Evolutionary conservation across 2,329 filamentous ascomycete genomes (phyloP), one percentile per base, ranked within the genome.

Genomic region (Alternaria triticimaculans): DNA sequence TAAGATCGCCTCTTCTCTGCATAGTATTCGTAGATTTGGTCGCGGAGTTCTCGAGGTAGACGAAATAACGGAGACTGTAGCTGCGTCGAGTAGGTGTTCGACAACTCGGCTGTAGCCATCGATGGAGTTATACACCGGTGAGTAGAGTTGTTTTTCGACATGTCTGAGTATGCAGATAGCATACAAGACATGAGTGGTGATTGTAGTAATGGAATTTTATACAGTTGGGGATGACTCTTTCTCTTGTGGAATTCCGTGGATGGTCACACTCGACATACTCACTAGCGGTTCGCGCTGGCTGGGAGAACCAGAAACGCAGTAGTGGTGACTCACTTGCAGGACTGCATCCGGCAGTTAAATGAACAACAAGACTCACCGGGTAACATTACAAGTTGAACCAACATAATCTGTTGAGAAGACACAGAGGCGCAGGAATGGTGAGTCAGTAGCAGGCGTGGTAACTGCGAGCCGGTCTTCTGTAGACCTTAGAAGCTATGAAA

Each of bases 31-130:
- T 41, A 41, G n/a, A 41, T 11, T 3, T 5, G 1, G 4, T 41
- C 37, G n/a, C 37, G 37, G 1, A 41, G 37, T 41, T 41, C 37
- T 41, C 37, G 37, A 41, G 37, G 37, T 10, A 41, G 15, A 3
- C n/a, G 37, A 4, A 3, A 41, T 11, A 41, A 1, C 5, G 37
- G 37, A 8, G 37, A 41, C 3, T 18, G 37, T 18, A 41, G 11
- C 37, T 41, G 37, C 15, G 37, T 41, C 2, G 37, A 41, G 37
- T 41, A 18, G 37, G 37, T 41, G 9, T 41, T 18, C 33, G 0
- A 15, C 2, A 15, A 0, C 15, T 0, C 7, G 15, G 33, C 0
- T 2, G 33, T 3, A 41, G 8, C 0, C 15, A 2, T 10, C 33
- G 15, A 41, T 11, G 37, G 37, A 41, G 2, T 0, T 41, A 11